These are phyloP conservation scores for Pichia inconspicua DNA, from an alignment of 1,139 yeast genomes.

Conservation along the genomic window DNA sequence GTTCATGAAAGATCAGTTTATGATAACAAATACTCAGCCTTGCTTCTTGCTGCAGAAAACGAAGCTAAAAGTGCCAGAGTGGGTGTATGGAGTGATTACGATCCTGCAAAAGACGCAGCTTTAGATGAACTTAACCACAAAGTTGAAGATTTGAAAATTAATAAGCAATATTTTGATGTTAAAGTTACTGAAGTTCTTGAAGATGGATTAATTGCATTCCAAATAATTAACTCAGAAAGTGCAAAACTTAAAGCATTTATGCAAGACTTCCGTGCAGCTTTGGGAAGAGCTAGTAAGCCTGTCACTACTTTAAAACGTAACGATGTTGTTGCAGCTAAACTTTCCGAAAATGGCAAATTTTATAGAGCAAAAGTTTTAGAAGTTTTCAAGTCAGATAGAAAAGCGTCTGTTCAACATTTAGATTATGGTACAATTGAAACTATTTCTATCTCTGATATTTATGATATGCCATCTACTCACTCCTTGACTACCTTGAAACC, in stretches of 20 bases:
- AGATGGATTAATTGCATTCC: constrained; percentile 50
- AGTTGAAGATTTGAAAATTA: constrained; percentile 23
- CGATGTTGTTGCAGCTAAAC: constrained; percentile 54
- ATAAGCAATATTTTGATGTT: constrained; percentile 49
- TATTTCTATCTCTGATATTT: constrained; percentile 40
- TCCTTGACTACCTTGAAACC: constrained; percentile 37
- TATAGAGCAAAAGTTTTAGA: constrained; percentile 53
- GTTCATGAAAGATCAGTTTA: constrained; percentile 60
- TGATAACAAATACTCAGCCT: constrained; percentile 47
- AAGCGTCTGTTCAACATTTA: constrained; percentile 49
- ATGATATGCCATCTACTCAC: constrained; percentile 51
- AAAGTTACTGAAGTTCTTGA: constrained; percentile 48
- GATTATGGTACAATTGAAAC: constrained; percentile 59
- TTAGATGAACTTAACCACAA: constrained; percentile 22
- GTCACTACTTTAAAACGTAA: constrained; percentile 36
- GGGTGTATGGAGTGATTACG: constrained; percentile 65
- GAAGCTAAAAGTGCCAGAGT: constrained; percentile 45
- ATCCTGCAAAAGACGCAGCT: constrained; percentile 30
- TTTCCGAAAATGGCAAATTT: constrained; percentile 46
- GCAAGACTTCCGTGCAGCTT: constrained; percentile 36
- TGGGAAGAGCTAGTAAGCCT: constrained; percentile 22
- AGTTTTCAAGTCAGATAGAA: constrained; percentile 40
- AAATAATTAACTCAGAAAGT: constrained; percentile 35
- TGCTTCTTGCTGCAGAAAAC: constrained; percentile 55
- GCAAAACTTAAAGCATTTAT: constrained; percentile 38